Base-by-base conservation (phyloP, 1,284 basidiomycete species). In the Stygiomarasmius scandens region DNA sequence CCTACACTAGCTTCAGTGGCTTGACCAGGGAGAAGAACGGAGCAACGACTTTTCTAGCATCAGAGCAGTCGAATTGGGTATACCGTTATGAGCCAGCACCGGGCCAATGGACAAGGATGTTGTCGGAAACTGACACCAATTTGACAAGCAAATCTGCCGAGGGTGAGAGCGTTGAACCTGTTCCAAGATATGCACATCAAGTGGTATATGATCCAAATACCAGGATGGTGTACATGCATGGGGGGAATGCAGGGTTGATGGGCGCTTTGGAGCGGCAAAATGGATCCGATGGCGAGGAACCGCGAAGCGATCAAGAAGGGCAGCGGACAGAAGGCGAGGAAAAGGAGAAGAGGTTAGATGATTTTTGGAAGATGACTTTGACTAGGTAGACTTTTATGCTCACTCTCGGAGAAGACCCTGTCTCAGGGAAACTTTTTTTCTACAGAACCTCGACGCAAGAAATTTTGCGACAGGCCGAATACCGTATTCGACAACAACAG, bases 361-460 rank as follows among this genome's bases (percentile, higher is more conserved):
- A 92, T 69, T 84, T 92, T 63, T 93, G 89, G 91, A 78, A 75
- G 66, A 87, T 91, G 85, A 77, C 73, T 50, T 70, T 92, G 45
- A 69, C 79, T 56, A 79, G 89, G 89, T 89, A 29, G 79, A 36
- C 36, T 25, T 56, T 32, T 19, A 23, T 58, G 24, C 57, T 12
- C 19, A 44, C n/a, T 20, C 20, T 12, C 48, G 10, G 59, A 5
- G 10, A 16, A 29, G 51, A 3, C 16, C 25, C 32, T 41, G 12
- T 5, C 29, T 14, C 10, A 64, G 8, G n/a, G 56, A 56, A 12
- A 5, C 6, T 16, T 19, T 12, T 60, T 59, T 16, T 34, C n/a
- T 45, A 20, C 62, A 90, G 88, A 63, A 82, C 84, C 27, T 77
- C 76, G 2, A 71, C 79, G 2, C 80, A 83, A 47, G 85, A 87